Percentiles rank a stretch among this genome's conserved stretches.
Conservation (phyloP, 345 rosid genomes). For the Hibiscus mutabilis region DNA sequence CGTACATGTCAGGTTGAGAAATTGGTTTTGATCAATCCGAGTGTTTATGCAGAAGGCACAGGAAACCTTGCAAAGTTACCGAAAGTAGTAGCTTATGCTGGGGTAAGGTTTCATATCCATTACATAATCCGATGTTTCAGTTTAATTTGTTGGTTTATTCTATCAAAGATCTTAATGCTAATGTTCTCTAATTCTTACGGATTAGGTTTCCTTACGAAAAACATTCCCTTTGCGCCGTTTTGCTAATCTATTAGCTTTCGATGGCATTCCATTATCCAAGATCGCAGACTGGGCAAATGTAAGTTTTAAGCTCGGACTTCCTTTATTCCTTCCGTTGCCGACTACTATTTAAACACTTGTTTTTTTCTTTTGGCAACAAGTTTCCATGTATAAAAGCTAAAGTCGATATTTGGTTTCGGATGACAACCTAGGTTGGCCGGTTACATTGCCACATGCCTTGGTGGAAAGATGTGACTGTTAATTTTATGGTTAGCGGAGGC, state of each 20-base stretch:
- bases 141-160: neutral
- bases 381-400: neutral
- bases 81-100: conserved; percentile 57
- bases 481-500: conserved; percentile 75
- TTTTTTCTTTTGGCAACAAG: neutral
- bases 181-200: conserved; percentile 10
- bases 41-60: conserved; percentile 77
- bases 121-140: neutral
- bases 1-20: conserved; percentile 45
- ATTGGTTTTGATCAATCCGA: conserved; percentile 70
- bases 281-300: conserved; percentile 74
- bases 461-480: conserved; percentile 81
- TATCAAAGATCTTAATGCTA: neutral
- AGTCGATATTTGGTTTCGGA: neutral
- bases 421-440: conserved; percentile 49
- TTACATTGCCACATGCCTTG: conserved; percentile 76
- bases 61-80: conserved; percentile 63
- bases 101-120: conserved; percentile 38
- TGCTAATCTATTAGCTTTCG: conserved; percentile 58
- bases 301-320: conserved; percentile 14
- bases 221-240: conserved; percentile 59
- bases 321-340: neutral
- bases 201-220: conserved; percentile 60
- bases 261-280: conserved; percentile 42
- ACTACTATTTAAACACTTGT: neutral